These are phyloP conservation scores for Crithidia brevicula DNA, from an alignment of 208 protist species.

Conservation along the genomic window DNA sequence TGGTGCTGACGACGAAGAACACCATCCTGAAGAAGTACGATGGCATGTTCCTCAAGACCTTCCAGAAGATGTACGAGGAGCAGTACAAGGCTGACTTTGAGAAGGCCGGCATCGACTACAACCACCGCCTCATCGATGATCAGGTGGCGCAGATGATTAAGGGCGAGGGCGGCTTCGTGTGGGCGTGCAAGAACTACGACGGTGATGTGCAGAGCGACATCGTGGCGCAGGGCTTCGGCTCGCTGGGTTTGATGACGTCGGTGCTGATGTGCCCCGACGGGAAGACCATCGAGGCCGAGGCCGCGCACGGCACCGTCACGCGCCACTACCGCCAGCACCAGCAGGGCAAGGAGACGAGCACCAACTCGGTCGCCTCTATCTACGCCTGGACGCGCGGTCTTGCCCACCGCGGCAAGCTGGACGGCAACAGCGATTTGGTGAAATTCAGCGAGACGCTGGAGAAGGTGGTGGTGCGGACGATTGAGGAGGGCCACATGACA, in stretches of 20 bases:
- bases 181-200: conserved; percentile 99
- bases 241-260: conserved; percentile 98
- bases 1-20: conserved; percentile 97
- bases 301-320: conserved; percentile 98
- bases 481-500: conserved; percentile 97
- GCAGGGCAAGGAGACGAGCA: conserved; percentile 96
- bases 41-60: conserved; percentile 97
- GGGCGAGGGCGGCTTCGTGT: conserved; percentile 94
- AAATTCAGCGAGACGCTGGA: conserved; percentile 92
- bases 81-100: conserved; percentile 92
- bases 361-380: conserved; percentile 98
- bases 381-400: conserved; percentile 98
- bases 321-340: conserved; percentile 97
- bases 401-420: conserved; percentile 95
- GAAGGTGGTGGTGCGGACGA: conserved; percentile 87
- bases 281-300: conserved; percentile 97
- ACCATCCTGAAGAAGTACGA: conserved; percentile 99
- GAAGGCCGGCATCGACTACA: conserved; percentile 89
- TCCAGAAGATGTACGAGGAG: conserved; percentile 94
- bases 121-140: conserved; percentile 98
- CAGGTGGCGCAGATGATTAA: conserved; percentile 97
- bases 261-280: conserved; percentile 97
- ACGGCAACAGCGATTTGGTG: conserved; percentile 92
- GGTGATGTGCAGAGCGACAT: conserved; percentile 98
- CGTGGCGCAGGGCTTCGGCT: conserved; percentile 97